Percentiles rank a stretch among this genome's conserved stretches.
Evolutionary conservation across 345 rosid genomes (phyloP).

Genomic region (Eucalyptus erythrocorys): DNA sequence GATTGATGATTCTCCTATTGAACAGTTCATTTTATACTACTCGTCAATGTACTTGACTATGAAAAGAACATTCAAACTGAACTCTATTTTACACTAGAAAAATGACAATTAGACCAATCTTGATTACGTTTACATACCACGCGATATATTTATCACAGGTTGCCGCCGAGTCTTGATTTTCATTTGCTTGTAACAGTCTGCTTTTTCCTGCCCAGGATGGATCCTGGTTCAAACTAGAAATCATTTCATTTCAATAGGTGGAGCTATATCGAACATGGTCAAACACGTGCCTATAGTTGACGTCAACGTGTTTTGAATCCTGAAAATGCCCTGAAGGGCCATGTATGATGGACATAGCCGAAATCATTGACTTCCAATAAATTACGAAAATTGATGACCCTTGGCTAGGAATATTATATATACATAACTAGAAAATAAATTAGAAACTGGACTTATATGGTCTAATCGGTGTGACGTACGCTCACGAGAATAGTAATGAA

Average conservation of each 20-base stretch:
- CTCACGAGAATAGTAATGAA: not conserved
- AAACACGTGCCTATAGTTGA: not conserved
- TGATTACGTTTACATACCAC: not conserved
- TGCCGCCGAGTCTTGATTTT: not conserved
- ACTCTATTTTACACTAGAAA: not conserved
- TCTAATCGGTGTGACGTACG: too few relatives aligned
- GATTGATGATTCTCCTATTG: not conserved
- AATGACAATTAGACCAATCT: not conserved
- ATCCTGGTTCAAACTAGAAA: not conserved
- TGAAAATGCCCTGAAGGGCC: not conserved
- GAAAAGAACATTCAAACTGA: not conserved
- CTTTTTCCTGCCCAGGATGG: not conserved
- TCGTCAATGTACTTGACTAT: not conserved
- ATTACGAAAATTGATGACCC: not conserved
- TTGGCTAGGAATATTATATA: not conserved
- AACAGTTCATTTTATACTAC: not conserved
- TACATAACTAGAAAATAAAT: not conserved
- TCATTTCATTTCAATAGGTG: not conserved
- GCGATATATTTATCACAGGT: not conserved
- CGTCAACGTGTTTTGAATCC: not conserved
- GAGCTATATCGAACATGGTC: not conserved
- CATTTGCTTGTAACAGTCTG: not conserved
- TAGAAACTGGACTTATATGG: not conserved
- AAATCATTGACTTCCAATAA: not conserved
- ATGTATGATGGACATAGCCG: not conserved